Conservation (phyloP, 495 filamentous ascomycete genomes). For the Penicillium desertorum region DNA sequence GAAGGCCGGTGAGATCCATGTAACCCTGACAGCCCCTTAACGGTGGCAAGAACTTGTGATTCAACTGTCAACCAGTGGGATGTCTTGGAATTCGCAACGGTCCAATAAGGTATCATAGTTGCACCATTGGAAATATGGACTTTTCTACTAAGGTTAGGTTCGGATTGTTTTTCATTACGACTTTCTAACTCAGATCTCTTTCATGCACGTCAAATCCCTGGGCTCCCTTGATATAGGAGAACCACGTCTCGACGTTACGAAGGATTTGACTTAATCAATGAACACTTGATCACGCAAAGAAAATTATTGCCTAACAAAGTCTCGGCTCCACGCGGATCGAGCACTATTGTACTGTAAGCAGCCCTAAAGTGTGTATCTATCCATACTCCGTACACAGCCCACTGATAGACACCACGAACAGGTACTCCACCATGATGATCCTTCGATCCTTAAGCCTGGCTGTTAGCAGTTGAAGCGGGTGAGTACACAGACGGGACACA, state of each 20-base stretch:
- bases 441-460: neutral
- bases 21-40: slow-evolving; percentile 3
- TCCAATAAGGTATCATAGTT: neutral
- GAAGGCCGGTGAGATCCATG: slow-evolving; percentile 1
- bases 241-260: neutral
- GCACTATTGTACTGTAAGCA: slow-evolving; percentile 28
- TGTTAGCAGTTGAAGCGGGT: slow-evolving; percentile 1
- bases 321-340: neutral
- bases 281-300: neutral
- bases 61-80: neutral
- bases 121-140: neutral
- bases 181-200: neutral
- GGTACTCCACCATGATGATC: slow-evolving; percentile 6
- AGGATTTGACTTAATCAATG: neutral
- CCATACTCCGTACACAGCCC: slow-evolving; percentile 2
- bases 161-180: slow-evolving; percentile 3
- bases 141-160: neutral
- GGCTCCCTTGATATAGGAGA: neutral
- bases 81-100: slow-evolving; percentile 4
- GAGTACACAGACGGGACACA: slow-evolving; percentile 11
- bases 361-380: slow-evolving; percentile 5
- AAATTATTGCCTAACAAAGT: slow-evolving; percentile 2
- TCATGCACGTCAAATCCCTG: slow-evolving; percentile 5
- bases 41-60: slow-evolving; percentile 7
- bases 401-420: slow-evolving; percentile 7